Base-by-base conservation (phyloP, 441 rosid genomes). In the Viola pubescens region DNA sequence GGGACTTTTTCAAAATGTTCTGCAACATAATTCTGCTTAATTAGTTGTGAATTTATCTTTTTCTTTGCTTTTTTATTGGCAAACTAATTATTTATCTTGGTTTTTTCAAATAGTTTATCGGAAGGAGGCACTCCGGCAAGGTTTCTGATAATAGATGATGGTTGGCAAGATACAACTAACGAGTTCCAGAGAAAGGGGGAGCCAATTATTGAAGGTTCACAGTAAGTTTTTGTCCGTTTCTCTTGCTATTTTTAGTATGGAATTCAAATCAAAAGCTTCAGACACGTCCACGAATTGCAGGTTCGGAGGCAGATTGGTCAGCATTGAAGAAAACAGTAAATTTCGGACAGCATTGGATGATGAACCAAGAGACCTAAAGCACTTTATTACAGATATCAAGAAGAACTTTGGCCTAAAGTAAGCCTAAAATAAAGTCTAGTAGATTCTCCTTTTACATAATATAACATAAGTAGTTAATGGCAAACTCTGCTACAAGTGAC, bases 131-230 rank as follows among this genome's bases (percentile, higher is more conserved):
- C 82, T 46, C 84, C 84, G 6, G 79, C 84, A 61, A 81, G 59
- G 78, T 71, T 83, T 53, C 81, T 90, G 39, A 64, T 90, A 13
- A 87, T 90, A 50, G 91, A 90, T 37, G 97, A 90, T 50, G 95
- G 95, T 13, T 90, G 97, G 97, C 94, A 87, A 63, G 77, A 94
- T 7, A 79, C 84, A 38, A 65, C 73, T 8, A 88, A 71, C 39
- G 97, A 79, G 66, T 82, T 77, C 62, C 87, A 75, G 45, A 76
- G 69, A 52, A 79, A 66, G 59, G 84, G 79, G 51, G 82, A 79
- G 70, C 75, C 81, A 26, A 53, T 52, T 60, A 58, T 77, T 54
- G 87, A 82, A 13, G 84, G 81, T n/a, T 65, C 79, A 54, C 74
- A 77, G 84, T 82, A 53, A 64, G 81, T 70, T 13, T 47, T 37